phyloP scores from a whole-genome alignment of 2,329 filamentous ascomycete genomes.

The Onygenales sp. region DNA sequence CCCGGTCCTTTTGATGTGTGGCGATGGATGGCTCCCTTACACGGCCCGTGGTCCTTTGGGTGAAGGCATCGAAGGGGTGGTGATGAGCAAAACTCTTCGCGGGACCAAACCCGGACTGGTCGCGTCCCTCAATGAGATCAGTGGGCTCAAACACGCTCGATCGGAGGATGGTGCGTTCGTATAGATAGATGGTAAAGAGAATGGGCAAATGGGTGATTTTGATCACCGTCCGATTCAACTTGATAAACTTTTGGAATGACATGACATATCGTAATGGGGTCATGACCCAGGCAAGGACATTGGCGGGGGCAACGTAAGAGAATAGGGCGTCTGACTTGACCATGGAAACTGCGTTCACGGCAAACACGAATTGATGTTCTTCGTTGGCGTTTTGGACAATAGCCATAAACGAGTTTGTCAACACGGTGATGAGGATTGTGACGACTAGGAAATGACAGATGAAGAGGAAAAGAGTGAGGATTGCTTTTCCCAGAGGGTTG shows the following conservation, averaged over 20 bases:
- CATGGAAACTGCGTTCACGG: slow-evolving; percentile 95
- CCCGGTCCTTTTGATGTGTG: slow-evolving; percentile 81
- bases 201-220: slow-evolving; percentile 85
- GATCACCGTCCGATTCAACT: slow-evolving; percentile 81
- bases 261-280: slow-evolving; percentile 74
- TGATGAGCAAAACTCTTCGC: slow-evolving; percentile 51
- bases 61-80: slow-evolving; percentile 57
- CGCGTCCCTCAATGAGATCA: slow-evolving; percentile 69
- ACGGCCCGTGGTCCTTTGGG: slow-evolving; percentile 51
- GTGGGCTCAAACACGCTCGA: slow-evolving; percentile 70
- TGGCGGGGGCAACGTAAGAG: slow-evolving; percentile 84
- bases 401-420: slow-evolving; percentile 93
- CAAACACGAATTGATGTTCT: slow-evolving; percentile 86
- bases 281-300: slow-evolving; percentile 82
- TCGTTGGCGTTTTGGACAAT: slow-evolving; percentile 89
- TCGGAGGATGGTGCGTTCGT: slow-evolving; percentile 72
- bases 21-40: slow-evolving; percentile 78
- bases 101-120: slow-evolving; percentile 40
- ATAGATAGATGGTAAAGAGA: slow-evolving; percentile 74
- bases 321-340: slow-evolving; percentile 97
- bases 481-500: slow-evolving; percentile 64
- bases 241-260: slow-evolving; percentile 71
- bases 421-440: slow-evolving; percentile 87
- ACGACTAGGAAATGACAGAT: slow-evolving; percentile 93
- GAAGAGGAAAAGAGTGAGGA: slow-evolving; percentile 76